Conservation (phyloP, 305 asterid species). For the Fraxinus xanthoxyloides region DNA sequence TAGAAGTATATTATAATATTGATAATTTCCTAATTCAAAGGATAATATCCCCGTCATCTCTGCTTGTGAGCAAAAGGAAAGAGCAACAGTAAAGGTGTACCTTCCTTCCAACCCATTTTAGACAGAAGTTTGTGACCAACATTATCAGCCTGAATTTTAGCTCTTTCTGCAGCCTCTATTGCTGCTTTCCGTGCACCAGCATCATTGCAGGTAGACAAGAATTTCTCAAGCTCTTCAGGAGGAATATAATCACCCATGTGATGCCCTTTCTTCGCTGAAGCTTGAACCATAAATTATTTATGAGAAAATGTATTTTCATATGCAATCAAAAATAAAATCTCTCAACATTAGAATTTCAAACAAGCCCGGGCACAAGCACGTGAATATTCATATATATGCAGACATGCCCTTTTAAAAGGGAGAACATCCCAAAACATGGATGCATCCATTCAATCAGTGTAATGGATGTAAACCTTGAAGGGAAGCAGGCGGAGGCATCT, state of each 20-base stretch:
- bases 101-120: slow-evolving; percentile 99
- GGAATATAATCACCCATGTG: slow-evolving; percentile 99
- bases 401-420: not conserved
- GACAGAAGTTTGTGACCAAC: slow-evolving; percentile 89
- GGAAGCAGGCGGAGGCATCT: slow-evolving; percentile 98
- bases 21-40: not conserved
- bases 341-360: not conserved
- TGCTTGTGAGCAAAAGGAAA: not conserved
- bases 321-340: not conserved
- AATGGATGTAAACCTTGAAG: slow-evolving; percentile 50
- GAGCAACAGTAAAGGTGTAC: slow-evolving; percentile 27
- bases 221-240: slow-evolving; percentile 88
- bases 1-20: not conserved
- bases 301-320: slow-evolving; percentile 1
- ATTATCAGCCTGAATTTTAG: slow-evolving; percentile 92
- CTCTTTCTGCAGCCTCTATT: slow-evolving; percentile 58
- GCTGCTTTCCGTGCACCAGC: slow-evolving; percentile 64
- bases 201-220: slow-evolving; percentile 76
- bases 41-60: not conserved
- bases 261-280: slow-evolving; percentile 72
- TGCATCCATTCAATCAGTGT: not conserved
- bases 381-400: not conserved
- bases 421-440: not conserved
- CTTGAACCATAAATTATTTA: slow-evolving; percentile 30
- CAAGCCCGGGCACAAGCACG: not conserved